These are phyloP conservation scores for Ustilago tritici DNA, from an alignment of 1,284 basidiomycete species.

Conservation along the genomic window DNA sequence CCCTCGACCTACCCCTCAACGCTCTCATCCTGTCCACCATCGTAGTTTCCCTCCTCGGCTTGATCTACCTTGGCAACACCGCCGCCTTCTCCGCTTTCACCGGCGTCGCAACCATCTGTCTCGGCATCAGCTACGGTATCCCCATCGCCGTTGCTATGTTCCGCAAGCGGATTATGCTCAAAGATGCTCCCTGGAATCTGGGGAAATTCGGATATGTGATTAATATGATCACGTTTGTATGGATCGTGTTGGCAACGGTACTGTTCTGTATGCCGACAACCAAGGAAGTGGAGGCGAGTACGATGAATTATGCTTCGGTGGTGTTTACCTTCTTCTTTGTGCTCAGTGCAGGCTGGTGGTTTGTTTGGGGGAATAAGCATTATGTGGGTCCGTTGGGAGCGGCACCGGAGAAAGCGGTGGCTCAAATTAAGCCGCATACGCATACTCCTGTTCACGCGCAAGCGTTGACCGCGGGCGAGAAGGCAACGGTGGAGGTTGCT, in stretches of 20 bases:
- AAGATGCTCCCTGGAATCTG: constrained; percentile 70
- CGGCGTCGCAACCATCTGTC: constrained; percentile 57
- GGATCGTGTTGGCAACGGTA: constrained; percentile 71
- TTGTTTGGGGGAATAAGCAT: constrained; percentile 45
- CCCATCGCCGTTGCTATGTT: constrained; percentile 71
- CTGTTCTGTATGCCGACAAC: constrained; percentile 72
- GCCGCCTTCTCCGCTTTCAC: constrained; percentile 62
- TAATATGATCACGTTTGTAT: constrained; percentile 70
- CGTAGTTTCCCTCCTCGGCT: constrained; percentile 70
- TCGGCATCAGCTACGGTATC: constrained; percentile 69
- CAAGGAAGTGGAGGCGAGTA: constrained; percentile 66
- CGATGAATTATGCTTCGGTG: constrained; percentile 70
- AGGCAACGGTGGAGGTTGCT: constrained; percentile 23
- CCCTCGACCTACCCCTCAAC: constrained; percentile 70
- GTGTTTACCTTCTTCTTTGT: constrained; percentile 59
- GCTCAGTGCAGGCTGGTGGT: constrained; percentile 46
- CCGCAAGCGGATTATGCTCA: constrained; percentile 66
- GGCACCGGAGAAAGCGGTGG: constrained; percentile 24
- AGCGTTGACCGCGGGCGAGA: constrained; percentile 5
- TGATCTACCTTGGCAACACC: constrained; percentile 63
- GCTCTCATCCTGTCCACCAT: constrained; percentile 71
- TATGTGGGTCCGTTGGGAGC: constrained; percentile 53
- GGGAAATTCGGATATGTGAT: constrained; percentile 69
- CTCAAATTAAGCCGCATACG: constrained; percentile 3
- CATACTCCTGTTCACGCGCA: neutral